Percentiles rank a stretch among this genome's conserved stretches.
Evolutionary conservation across 139 green algal species (phyloP).

Genomic region (Micractinium conductrix): DNA sequence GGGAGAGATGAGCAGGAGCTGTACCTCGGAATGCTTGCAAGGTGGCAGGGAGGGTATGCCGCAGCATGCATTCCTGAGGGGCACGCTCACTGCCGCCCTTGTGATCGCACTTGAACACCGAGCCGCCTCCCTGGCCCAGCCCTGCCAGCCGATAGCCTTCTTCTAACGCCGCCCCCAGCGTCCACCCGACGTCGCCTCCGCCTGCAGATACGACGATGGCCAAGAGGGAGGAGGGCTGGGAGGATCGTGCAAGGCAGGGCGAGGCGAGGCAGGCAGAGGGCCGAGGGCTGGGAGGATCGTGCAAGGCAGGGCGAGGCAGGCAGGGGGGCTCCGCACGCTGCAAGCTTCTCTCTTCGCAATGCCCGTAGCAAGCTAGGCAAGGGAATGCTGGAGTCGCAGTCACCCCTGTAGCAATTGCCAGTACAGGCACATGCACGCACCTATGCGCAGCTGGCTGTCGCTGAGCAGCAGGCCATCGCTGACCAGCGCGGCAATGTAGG

Average conservation of each 20-base stretch:
- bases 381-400: too few relatives aligned
- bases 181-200: slow-evolving; percentile 69
- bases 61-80: neutral
- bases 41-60: neutral
- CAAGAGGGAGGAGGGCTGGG: neutral
- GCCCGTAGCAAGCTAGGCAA: too few relatives aligned
- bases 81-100: neutral
- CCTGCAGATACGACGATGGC: slow-evolving; percentile 40
- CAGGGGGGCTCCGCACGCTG: too few relatives aligned
- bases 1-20: neutral
- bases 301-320: neutral
- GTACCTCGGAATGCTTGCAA: too few relatives aligned
- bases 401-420: too few relatives aligned
- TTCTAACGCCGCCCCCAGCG: slow-evolving; percentile 79
- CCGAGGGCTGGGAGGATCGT: neutral
- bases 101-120: neutral
- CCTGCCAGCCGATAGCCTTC: slow-evolving; percentile 57
- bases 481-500: slow-evolving; percentile 78
- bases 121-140: neutral
- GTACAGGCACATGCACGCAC: slow-evolving; percentile 4
- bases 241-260: neutral
- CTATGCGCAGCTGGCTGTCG: slow-evolving; percentile 56
- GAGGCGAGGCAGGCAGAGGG: neutral
- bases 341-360: too few relatives aligned
- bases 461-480: slow-evolving; percentile 64